A percentile compares a stretch with the other conserved stretches of the same genome.
Conservation (phyloP, 306 rosid species). For the Mimosa bimucronata region DNA sequence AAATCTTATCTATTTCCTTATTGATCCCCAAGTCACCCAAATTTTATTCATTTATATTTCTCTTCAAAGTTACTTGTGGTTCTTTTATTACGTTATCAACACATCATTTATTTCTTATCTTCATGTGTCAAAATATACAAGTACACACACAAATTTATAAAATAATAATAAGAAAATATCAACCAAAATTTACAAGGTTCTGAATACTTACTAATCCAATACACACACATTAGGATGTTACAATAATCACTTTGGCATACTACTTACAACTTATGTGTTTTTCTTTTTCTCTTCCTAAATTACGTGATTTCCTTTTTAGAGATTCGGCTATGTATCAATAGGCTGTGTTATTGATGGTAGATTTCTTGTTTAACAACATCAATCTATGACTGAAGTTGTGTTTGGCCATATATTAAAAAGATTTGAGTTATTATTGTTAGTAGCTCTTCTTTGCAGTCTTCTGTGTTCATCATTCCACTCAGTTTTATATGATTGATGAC, state of each 20-base stretch:
- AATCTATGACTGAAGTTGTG: neutral
- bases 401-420: neutral
- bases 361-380: conserved; percentile 9
- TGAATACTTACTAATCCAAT: too few relatives aligned
- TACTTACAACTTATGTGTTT: neutral
- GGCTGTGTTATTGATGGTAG: neutral
- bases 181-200: too few relatives aligned
- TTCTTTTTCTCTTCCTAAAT: neutral
- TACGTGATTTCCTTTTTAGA: neutral
- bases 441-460: conserved; percentile 1
- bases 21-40: too few relatives aligned
- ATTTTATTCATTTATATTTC: too few relatives aligned
- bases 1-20: too few relatives aligned
- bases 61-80: too few relatives aligned
- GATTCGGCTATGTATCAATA: neutral
- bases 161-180: too few relatives aligned
- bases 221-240: too few relatives aligned
- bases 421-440: conserved; percentile 23
- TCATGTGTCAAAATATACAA: too few relatives aligned
- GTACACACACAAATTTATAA: too few relatives aligned
- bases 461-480: conserved; percentile 24
- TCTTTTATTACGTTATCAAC: too few relatives aligned
- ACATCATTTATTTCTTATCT: too few relatives aligned
- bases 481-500: conserved; percentile 27
- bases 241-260: neutral